phyloP scores from a whole-genome alignment of 2,329 filamentous ascomycete genomes.

The Ophiocordyceps australis region DNA sequence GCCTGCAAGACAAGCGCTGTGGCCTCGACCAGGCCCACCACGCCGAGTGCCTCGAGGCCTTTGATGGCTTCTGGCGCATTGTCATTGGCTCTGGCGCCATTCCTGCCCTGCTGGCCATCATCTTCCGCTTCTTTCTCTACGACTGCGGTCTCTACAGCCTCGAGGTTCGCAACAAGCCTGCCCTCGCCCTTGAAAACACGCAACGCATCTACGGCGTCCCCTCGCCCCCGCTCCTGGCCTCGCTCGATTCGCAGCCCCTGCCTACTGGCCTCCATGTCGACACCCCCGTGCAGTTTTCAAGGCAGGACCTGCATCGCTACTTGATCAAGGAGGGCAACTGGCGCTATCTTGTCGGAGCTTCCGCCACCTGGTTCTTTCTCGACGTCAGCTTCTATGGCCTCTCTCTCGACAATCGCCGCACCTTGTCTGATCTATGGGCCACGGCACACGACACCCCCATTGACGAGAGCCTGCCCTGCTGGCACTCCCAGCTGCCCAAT shows the following conservation, averaged over 20 bases:
- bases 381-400: conserved; percentile 37
- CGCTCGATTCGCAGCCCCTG: conserved; percentile 9
- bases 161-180: conserved; percentile 44
- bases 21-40: conserved; percentile 25
- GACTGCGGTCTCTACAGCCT: conserved; percentile 48
- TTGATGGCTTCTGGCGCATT: conserved; percentile 49
- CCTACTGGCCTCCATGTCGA: no score
- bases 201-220: conserved; percentile 35
- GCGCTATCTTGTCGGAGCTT: conserved; percentile 20
- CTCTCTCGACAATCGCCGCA: conserved; percentile 22
- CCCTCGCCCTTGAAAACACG: conserved; percentile 38
- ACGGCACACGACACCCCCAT: conserved; percentile 15
- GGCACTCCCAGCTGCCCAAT: conserved; percentile 22
- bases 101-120: conserved; percentile 42
- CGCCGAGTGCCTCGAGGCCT: conserved; percentile 22
- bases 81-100: conserved; percentile 47
- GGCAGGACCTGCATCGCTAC: conserved; percentile 27
- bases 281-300: conserved; percentile 30
- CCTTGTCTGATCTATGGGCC: conserved; percentile 18
- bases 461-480: conserved; percentile 21
- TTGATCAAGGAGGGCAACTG: conserved; percentile 23
- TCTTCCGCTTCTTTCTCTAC: conserved; percentile 48
- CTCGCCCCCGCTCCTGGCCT: conserved; percentile 5
- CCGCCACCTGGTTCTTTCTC: conserved; percentile 31
- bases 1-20: conserved; percentile 25